Conservation (phyloP, 192 early-diverging fungal genomes). For the Dissophora ornata region DNA sequence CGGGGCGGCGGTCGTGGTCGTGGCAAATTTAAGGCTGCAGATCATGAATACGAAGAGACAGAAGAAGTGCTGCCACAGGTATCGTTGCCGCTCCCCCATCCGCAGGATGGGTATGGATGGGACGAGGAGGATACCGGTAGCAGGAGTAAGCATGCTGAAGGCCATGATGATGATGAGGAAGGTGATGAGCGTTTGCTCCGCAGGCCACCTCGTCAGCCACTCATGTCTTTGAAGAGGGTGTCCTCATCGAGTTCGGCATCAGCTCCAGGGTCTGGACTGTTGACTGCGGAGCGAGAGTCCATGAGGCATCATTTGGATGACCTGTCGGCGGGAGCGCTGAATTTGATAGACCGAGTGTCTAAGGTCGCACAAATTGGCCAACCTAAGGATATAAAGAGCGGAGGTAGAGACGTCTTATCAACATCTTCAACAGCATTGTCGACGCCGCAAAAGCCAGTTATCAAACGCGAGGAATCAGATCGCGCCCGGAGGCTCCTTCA, state of each 20-base stretch:
- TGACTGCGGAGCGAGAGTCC: not conserved
- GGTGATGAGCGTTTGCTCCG: slow-evolving; percentile 12
- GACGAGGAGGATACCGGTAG: not conserved
- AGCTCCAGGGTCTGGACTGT: not conserved
- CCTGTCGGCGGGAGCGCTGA: not conserved
- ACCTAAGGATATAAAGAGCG: not conserved
- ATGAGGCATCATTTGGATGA: not conserved
- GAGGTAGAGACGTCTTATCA: not conserved
- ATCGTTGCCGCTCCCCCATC: slow-evolving; percentile 13
- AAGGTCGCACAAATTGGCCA: slow-evolving; percentile 8
- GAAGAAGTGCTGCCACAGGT: not conserved
- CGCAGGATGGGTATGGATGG: slow-evolving; percentile 52
- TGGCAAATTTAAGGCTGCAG: not conserved
- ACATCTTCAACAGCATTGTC: not conserved
- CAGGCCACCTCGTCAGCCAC: not conserved
- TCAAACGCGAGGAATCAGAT: slow-evolving; percentile 42
- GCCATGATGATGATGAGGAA: not conserved
- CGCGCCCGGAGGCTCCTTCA: not conserved
- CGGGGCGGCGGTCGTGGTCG: slow-evolving; percentile 19
- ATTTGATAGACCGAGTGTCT: slow-evolving; percentile 29
- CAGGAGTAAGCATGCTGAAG: not conserved
- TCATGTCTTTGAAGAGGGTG: not conserved
- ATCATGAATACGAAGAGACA: not conserved
- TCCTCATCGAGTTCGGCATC: not conserved
- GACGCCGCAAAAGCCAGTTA: not conserved